Base-by-base conservation (phyloP, 495 filamentous ascomycete species). In the Xylaria castorea region DNA sequence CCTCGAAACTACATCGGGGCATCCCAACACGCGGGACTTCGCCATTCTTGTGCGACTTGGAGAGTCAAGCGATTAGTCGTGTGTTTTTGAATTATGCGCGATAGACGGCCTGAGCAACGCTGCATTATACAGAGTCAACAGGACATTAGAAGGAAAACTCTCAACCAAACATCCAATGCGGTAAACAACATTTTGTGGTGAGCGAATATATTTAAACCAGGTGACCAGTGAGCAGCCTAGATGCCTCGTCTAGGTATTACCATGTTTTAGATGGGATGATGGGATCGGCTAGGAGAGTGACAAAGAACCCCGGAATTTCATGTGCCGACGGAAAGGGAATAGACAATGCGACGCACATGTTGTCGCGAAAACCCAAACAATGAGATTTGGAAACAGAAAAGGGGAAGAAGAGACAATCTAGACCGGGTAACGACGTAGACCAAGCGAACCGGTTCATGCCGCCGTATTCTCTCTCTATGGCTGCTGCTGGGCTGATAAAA, bases 241-340 rank as follows among this genome's bases (percentile, higher is more conserved):
- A 30, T 6, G 27, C 64, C 22, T 66, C 22, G 42, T 46, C 63
- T 66, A 50, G 16, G 11, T 51, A 51, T n/a, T 55, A 30, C 22
- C 16, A 30, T 55, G 22, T 55, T 51, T 55, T 30, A 30, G 51
- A 14, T 55, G 51, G 51, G 51, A 51, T 53, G 27, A 32, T 57
- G 53, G 53, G 53, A 34, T 27, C 61, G 22, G 30, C 36, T n/a
- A 64, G 34, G 66, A 42, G 30, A n/a, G 34, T 55, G 66, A 55
- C 48, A 34, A 53, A 57, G 36, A 32, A 30, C 22, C 64, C 46
- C 20, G 46, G 18, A 67, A 53, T 38, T 16, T 5, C 22, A 30
- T 30, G 36, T 42, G 20, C 36, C 36, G 34, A 68, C 66, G 22
- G 50, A 55, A 68, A 20, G 50, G 66, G 66, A 67, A 53, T 55